These are phyloP conservation scores for Stenocarpella maydis DNA, from an alignment of 2,329 filamentous ascomycete genomes.

Conservation along the genomic window DNA sequence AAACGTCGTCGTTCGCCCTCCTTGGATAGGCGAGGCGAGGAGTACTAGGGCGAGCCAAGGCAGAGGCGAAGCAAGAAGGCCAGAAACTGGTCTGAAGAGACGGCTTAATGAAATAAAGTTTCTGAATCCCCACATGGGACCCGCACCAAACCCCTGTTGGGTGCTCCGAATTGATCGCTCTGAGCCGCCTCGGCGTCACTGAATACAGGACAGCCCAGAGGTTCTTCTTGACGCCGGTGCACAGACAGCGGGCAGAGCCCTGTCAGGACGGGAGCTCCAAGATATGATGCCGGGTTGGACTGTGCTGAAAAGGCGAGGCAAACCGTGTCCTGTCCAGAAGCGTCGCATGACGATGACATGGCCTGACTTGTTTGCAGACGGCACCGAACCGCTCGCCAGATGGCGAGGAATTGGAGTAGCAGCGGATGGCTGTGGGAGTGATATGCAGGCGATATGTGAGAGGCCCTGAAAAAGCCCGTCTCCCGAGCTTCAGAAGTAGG, in stretches of 20 bases:
- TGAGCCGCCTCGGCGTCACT: conserved; percentile 18
- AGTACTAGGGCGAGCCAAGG: conserved; percentile 3
- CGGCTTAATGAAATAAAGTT: conserved; percentile 25
- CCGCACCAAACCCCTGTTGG: conserved; percentile 4
- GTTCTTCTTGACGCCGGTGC: background rate
- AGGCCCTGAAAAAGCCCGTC: conserved; percentile 1
- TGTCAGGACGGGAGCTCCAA: background rate
- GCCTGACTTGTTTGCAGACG: conserved; percentile 2
- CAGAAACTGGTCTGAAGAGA: conserved; percentile 11
- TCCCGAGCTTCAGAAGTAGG: conserved; percentile 19
- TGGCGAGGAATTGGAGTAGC: background rate
- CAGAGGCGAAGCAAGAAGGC: conserved; percentile 7
- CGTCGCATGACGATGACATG: conserved; percentile 32
- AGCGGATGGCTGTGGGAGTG: background rate
- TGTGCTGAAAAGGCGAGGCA: background rate
- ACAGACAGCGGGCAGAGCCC: conserved; percentile 1
- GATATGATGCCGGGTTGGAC: background rate
- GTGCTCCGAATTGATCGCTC: conserved; percentile 12
- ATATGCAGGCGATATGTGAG: conserved; percentile 27
- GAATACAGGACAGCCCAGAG: background rate
- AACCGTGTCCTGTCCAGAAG: background rate
- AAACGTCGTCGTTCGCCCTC: background rate
- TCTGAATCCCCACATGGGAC: conserved; percentile 12
- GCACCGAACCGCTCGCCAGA: background rate
- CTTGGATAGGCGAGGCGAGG: conserved; percentile 12